Conservation (phyloP, 257 asterid genomes). For the Misopates orontium region DNA sequence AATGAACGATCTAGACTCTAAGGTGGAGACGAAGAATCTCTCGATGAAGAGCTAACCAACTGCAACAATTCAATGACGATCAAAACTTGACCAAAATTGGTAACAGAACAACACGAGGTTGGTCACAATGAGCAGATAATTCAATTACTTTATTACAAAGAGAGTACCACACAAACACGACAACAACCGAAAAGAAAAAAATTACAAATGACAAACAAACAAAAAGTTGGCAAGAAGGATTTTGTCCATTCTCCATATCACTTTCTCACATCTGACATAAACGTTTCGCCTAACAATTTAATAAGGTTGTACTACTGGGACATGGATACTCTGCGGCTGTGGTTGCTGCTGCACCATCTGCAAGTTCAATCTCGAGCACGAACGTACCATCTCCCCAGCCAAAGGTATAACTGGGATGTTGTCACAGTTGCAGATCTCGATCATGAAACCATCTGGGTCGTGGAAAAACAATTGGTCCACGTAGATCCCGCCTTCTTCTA, state of each 20-base stretch:
- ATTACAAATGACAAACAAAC: conserved; percentile 6
- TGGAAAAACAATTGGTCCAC: conserved; percentile 93
- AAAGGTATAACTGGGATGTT: conserved; percentile 74
- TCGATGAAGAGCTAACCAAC: too few relatives aligned
- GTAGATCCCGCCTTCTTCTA: conserved; percentile 84
- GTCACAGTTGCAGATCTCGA: conserved; percentile 94
- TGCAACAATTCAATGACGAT: not conserved
- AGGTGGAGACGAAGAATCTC: too few relatives aligned
- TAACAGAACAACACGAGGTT: not conserved
- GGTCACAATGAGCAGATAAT: not conserved
- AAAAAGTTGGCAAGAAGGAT: conserved; percentile 23
- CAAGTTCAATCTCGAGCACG: conserved; percentile 68
- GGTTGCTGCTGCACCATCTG: conserved; percentile 58
- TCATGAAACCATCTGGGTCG: conserved; percentile 96
- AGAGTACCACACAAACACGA: conserved; percentile 22
- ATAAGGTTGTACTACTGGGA: conserved; percentile 45
- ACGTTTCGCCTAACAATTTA: conserved; percentile 4
- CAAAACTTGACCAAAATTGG: not conserved
- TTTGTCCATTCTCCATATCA: not conserved
- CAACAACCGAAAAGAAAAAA: not conserved
- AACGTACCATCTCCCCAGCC: conserved; percentile 68
- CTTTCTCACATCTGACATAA: conserved; percentile 3
- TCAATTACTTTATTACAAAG: conserved; percentile 14
- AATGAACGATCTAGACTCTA: too few relatives aligned
- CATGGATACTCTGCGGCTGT: conserved; percentile 48